These are phyloP conservation scores for Umbelopsis vinacea DNA, from an alignment of 192 early-diverging fungal species.

Conservation along the genomic window DNA sequence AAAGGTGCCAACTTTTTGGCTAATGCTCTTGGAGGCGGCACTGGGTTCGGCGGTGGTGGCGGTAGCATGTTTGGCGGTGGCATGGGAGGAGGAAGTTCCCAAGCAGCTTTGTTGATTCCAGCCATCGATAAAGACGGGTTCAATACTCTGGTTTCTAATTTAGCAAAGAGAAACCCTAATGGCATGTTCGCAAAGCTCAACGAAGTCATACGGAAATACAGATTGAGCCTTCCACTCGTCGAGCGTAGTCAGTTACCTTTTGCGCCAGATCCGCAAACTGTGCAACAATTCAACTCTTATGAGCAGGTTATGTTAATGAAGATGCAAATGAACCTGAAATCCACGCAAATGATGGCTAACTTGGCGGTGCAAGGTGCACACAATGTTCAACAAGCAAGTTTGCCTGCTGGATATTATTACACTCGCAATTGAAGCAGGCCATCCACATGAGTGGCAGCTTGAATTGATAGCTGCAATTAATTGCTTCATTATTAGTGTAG, in stretches of 20 bases:
- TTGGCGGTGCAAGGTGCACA: background rate
- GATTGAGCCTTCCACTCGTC: background rate
- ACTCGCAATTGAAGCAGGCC: background rate
- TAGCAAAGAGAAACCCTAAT: slow-evolving; percentile 11
- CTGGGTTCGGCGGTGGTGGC: background rate
- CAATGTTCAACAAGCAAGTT: slow-evolving; percentile 16
- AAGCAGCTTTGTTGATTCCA: background rate
- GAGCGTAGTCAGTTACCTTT: background rate
- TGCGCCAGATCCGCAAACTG: background rate
- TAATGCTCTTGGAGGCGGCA: background rate
- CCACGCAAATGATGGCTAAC: slow-evolving; percentile 5
- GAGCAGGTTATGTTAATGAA: slow-evolving; percentile 13
- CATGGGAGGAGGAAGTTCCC: slow-evolving; percentile 4
- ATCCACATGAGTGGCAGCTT: no score
- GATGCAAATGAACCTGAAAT: slow-evolving; percentile 2
- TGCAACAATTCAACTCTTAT: slow-evolving; percentile 3
- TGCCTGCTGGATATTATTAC: slow-evolving; percentile 12
- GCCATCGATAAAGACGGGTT: background rate
- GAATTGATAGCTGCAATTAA: background rate
- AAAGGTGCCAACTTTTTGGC: slow-evolving; percentile 7
- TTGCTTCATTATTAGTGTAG: background rate
- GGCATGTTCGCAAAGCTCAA: background rate
- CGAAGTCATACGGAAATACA: background rate
- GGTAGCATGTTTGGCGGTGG: background rate
- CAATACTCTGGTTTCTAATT: background rate